Evolutionary conservation across 2,329 filamentous ascomycete genomes (phyloP).

Genomic region (Ascochyta lentis): DNA sequence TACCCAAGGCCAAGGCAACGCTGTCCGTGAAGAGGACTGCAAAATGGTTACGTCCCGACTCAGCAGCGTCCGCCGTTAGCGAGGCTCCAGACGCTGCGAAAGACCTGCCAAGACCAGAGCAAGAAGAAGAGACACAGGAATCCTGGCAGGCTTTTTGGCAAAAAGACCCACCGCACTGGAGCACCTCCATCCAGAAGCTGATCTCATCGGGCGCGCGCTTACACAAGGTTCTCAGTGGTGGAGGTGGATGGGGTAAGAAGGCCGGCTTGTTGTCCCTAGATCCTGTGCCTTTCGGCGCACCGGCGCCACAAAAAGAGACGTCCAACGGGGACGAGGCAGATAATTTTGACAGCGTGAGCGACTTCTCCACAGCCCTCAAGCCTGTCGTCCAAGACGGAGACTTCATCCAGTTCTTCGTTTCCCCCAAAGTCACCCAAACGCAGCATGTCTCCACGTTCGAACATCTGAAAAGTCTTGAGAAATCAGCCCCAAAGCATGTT

Average conservation of each 20-base stretch:
- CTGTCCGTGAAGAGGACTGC: not conserved
- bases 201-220: slow-evolving; percentile 48
- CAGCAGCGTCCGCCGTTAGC: not conserved
- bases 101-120: not conserved
- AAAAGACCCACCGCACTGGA: slow-evolving; percentile 29
- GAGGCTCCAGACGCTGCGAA: not conserved
- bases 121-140: not conserved
- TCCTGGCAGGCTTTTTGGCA: slow-evolving; percentile 14
- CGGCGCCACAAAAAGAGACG: not conserved
- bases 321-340: slow-evolving; percentile 5
- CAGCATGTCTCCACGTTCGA: not conserved
- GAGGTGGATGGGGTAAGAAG: slow-evolving; percentile 84
- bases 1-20: slow-evolving; percentile 52
- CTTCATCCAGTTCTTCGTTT: slow-evolving; percentile 57
- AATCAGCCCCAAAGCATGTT: not conserved
- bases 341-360: slow-evolving; percentile 29
- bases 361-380: slow-evolving; percentile 52
- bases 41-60: not conserved
- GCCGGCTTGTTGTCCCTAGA: slow-evolving; percentile 80
- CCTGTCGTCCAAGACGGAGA: slow-evolving; percentile 69
- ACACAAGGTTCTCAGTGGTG: slow-evolving; percentile 72
- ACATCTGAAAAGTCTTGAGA: slow-evolving; percentile 3
- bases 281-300: slow-evolving; percentile 51
- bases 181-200: slow-evolving; percentile 26
- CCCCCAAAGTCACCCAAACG: slow-evolving; percentile 16